Percentiles rank a stretch among this genome's conserved stretches.
phyloP scores from a whole-genome alignment of 208 protist genomes.

The Trichomonas vaginalis region DNA sequence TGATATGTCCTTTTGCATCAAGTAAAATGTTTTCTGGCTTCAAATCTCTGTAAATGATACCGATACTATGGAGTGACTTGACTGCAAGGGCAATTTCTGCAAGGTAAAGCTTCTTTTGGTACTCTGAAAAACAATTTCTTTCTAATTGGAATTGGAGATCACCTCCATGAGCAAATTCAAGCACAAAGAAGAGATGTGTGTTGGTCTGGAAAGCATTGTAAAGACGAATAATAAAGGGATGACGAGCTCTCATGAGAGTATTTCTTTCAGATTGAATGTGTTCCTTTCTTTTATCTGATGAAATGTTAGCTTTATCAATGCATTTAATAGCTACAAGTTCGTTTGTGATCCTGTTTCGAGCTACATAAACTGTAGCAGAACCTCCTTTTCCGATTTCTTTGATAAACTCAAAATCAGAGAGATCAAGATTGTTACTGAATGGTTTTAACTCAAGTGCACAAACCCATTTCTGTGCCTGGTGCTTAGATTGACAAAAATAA shows the following conservation, averaged over 20 bases:
- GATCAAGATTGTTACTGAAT: too few relatives aligned
- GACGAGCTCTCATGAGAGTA: conserved; percentile 39
- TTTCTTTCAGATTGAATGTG: conserved; percentile 35
- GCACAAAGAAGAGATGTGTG: conserved; percentile 45
- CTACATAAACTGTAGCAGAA: background rate
- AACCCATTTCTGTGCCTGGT: too few relatives aligned
- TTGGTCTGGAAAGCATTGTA: conserved; percentile 47
- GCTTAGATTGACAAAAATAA: background rate
- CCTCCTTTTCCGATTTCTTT: background rate
- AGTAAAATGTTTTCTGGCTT: conserved; percentile 51
- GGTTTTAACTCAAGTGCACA: too few relatives aligned
- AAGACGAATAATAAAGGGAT: conserved; percentile 49
- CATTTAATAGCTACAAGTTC: background rate
- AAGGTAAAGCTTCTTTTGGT: too few relatives aligned
- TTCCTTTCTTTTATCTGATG: background rate
- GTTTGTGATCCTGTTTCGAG: background rate
- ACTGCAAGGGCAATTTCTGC: conserved; percentile 45
- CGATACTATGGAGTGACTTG: conserved; percentile 38
- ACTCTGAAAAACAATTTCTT: conserved; percentile 27
- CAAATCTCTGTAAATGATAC: conserved; percentile 41
- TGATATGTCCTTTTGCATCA: conserved; percentile 34
- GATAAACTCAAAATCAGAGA: too few relatives aligned
- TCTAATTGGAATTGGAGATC: background rate
- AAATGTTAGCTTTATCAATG: conserved; percentile 27
- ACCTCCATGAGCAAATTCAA: too few relatives aligned